A percentile compares a stretch with the other conserved stretches of the same genome.
Evolutionary conservation across 768 basidiomycete species (phyloP).

Genomic region (Paxillus ammoniavirescens): DNA sequence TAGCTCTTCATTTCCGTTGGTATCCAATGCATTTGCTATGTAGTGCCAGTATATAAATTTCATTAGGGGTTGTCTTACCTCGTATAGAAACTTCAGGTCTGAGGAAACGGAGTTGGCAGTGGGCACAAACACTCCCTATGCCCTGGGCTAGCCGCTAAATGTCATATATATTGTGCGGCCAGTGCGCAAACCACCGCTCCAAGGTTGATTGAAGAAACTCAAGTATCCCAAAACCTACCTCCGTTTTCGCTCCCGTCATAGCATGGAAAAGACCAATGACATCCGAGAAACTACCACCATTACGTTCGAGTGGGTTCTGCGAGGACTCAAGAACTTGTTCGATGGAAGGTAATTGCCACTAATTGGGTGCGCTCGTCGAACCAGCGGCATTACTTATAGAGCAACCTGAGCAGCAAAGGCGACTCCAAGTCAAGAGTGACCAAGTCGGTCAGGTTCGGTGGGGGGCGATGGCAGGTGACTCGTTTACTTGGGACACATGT

Average conservation of each 20-base stretch:
- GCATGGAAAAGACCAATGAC: slow-evolving; percentile 34
- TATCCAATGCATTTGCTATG: too few species aligned
- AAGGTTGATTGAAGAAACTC: not conserved
- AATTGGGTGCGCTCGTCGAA: slow-evolving; percentile 4
- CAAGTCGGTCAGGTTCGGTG: slow-evolving; percentile 74
- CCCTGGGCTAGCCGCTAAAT: not conserved
- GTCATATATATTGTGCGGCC: not conserved
- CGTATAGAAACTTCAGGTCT: not conserved
- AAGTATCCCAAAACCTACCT: not conserved
- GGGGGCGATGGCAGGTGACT: slow-evolving; percentile 69
- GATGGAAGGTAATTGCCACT: slow-evolving; percentile 52
- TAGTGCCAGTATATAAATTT: too few species aligned
- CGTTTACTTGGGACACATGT: not conserved
- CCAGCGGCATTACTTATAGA: not conserved
- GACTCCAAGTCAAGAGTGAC: slow-evolving; percentile 75
- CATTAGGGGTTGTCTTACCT: not conserved
- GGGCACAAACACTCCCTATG: not conserved
- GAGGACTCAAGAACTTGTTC: slow-evolving; percentile 68
- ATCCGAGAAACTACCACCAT: slow-evolving; percentile 53
- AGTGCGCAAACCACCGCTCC: not conserved
- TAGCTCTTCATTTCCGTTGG: not conserved
- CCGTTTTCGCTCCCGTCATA: not conserved
- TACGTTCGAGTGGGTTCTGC: slow-evolving; percentile 77
- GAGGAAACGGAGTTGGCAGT: not conserved
- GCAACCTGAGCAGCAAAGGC: slow-evolving; percentile 49